phyloP scores from a whole-genome alignment of 352 stramenopile species.

The Pythium myriotylum region DNA sequence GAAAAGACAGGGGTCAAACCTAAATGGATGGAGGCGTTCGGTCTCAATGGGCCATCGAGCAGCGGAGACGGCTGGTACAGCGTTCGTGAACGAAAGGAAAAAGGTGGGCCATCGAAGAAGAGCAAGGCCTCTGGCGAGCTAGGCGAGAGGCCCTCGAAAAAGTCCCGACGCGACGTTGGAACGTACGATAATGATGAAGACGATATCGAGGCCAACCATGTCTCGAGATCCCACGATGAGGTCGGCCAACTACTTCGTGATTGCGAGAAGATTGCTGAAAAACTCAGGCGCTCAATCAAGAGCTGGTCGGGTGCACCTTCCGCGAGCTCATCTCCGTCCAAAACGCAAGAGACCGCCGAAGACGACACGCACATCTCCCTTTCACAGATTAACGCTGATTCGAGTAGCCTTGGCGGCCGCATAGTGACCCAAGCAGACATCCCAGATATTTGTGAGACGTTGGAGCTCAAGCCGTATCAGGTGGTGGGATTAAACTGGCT shows the following conservation, averaged over 20 bases:
- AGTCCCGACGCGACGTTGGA: constrained; percentile 4
- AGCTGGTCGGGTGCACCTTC: constrained; percentile 47
- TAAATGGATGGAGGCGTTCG: constrained; percentile 68
- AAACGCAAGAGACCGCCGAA: constrained; percentile 32
- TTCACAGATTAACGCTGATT: constrained; percentile 40
- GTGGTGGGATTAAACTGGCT: constrained; percentile 86
- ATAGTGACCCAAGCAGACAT: constrained; percentile 77
- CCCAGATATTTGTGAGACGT: constrained; percentile 59
- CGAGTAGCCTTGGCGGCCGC: constrained; percentile 25
- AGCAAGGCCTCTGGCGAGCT: not conserved
- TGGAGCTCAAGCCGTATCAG: constrained; percentile 87
- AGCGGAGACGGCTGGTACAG: constrained; percentile 28
- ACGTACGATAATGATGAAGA: constrained; percentile 34
- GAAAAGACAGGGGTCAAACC: constrained; percentile 16
- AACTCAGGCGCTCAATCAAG: constrained; percentile 60
- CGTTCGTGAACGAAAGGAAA: constrained; percentile 19
- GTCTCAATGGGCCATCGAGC: constrained; percentile 9
- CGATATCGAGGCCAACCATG: constrained; percentile 54
- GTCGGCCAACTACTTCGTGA: constrained; percentile 67
- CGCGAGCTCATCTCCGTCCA: constrained; percentile 28
- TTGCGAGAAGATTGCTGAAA: constrained; percentile 62
- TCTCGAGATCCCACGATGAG: constrained; percentile 65
- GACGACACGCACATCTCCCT: constrained; percentile 62
- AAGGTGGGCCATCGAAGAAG: not conserved
- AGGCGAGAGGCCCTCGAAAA: not conserved